Base-by-base conservation (phyloP, 2,329 filamentous ascomycete genomes). In the Xylariales sp. region DNA sequence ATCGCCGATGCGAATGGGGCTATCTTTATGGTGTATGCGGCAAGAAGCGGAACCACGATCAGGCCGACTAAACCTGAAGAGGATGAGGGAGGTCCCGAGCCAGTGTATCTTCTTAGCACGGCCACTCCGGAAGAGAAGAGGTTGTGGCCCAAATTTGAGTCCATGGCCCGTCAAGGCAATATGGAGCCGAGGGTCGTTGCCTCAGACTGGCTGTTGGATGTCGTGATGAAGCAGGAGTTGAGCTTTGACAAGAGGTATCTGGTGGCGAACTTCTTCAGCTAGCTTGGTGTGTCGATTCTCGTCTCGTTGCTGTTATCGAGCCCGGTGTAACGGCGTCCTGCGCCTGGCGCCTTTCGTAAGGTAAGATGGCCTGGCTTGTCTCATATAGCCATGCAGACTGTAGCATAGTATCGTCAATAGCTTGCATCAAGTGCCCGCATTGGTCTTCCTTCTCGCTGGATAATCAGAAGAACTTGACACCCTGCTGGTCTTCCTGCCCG, bases 401-500 rank as follows among this genome's bases (percentile, higher is more conserved):
- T n/a, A n/a, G n/a, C n/a, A n/a, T n/a, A n/a, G n/a, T n/a, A n/a
- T n/a, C n/a, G n/a, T n/a, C n/a, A n/a, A n/a, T n/a, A n/a, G n/a
- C n/a, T n/a, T n/a, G n/a, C n/a, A n/a, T n/a, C n/a, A n/a, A n/a
- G n/a, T n/a, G n/a, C n/a, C n/a, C n/a, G n/a, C n/a, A n/a, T n/a
- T n/a, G n/a, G n/a, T n/a, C n/a, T n/a, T n/a, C n/a, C n/a, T n/a
- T n/a, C n/a, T n/a, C n/a, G n/a, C n/a, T n/a, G n/a, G n/a, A n/a
- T n/a, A n/a, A 24, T 82, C 69, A 96, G 61, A 97, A 97, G 69
- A 98, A 97, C 69, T 98, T 98, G 50, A 97, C 88, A 55, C 93
- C 93, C 56, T 86, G 80, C 46, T 87, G 86, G 59, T 91, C 88
- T 55, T 91, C 89, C 40, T 80, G 78, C 24, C 91, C 91, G 67